Evolutionary conservation across 2,329 filamentous ascomycete species (phyloP).

Genomic region (Aspergillus sergii): DNA sequence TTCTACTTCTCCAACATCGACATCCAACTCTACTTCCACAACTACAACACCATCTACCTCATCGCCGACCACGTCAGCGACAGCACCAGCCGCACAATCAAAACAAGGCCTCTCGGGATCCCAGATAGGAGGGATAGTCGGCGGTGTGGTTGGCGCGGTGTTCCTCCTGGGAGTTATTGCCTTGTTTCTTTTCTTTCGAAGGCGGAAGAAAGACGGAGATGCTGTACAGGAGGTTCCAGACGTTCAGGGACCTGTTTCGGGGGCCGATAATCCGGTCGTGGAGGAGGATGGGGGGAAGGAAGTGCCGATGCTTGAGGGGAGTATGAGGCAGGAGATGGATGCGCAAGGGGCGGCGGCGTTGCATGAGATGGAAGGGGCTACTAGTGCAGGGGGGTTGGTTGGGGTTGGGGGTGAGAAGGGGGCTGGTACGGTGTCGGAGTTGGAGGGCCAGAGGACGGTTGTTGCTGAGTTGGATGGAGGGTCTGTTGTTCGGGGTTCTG

Average conservation of each 20-base stretch:
- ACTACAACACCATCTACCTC: background rate
- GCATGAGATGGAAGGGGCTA: constrained; percentile 11
- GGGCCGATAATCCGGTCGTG: background rate
- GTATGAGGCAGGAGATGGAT: constrained; percentile 16
- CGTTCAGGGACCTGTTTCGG: background rate
- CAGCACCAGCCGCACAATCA: background rate
- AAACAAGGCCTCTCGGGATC: background rate
- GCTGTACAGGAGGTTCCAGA: background rate
- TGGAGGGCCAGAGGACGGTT: background rate
- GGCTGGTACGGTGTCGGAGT: background rate
- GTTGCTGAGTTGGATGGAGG: background rate
- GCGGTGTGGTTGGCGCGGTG: constrained; percentile 12
- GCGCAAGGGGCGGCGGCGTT: constrained; percentile 10
- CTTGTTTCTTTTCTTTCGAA: constrained; percentile 5
- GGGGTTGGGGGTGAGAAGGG: background rate
- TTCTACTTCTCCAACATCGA: background rate
- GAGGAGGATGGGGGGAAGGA: constrained; percentile 1
- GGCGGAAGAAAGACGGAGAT: background rate
- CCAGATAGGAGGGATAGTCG: constrained; percentile 17
- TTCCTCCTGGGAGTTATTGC: constrained; percentile 4
- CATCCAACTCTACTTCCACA: background rate
- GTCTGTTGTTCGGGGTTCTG: background rate
- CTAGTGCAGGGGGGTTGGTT: background rate
- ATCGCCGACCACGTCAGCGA: background rate
- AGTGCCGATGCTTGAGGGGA: constrained; percentile 13